phyloP scores from a whole-genome alignment of 2,329 filamentous ascomycete species.

The Ophiostoma perfectum region DNA sequence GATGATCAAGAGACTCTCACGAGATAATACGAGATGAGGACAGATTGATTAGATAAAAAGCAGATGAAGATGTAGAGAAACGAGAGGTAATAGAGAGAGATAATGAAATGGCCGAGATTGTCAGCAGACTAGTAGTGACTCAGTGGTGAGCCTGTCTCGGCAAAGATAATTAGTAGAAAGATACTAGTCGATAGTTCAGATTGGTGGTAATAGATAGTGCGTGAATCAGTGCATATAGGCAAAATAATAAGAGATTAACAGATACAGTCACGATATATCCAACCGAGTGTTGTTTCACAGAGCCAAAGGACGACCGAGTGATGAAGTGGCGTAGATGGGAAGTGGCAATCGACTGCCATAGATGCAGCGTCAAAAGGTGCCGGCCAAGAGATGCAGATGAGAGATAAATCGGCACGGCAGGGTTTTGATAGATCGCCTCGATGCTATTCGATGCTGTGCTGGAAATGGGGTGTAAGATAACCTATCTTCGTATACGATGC shows the following conservation, averaged over 20 bases:
- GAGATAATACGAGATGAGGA: neutral
- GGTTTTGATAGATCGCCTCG: neutral
- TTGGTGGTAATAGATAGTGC: too few relatives aligned
- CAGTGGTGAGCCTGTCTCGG: neutral
- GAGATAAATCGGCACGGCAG: neutral
- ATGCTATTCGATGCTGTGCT: neutral
- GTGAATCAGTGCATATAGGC: too few relatives aligned
- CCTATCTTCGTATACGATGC: too few relatives aligned
- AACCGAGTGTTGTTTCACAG: too few relatives aligned
- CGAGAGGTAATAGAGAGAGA: neutral
- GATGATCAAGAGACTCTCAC: neutral
- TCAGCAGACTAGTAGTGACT: conserved; percentile 2
- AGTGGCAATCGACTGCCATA: neutral
- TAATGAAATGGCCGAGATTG: conserved; percentile 5
- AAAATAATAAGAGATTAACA: too few relatives aligned
- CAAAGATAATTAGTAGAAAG: neutral
- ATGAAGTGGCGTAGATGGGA: neutral
- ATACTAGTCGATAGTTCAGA: neutral
- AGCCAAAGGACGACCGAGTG: too few relatives aligned
- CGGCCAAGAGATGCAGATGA: conserved; percentile 1
- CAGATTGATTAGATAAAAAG: conserved; percentile 11
- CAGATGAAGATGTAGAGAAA: conserved; percentile 5
- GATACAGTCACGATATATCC: too few relatives aligned
- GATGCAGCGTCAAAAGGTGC: conserved; percentile 1
- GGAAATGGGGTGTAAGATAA: neutral